Base-by-base conservation (phyloP, 202 grass and related monocot genomes). In the Sporobolus alterniflorus region DNA sequence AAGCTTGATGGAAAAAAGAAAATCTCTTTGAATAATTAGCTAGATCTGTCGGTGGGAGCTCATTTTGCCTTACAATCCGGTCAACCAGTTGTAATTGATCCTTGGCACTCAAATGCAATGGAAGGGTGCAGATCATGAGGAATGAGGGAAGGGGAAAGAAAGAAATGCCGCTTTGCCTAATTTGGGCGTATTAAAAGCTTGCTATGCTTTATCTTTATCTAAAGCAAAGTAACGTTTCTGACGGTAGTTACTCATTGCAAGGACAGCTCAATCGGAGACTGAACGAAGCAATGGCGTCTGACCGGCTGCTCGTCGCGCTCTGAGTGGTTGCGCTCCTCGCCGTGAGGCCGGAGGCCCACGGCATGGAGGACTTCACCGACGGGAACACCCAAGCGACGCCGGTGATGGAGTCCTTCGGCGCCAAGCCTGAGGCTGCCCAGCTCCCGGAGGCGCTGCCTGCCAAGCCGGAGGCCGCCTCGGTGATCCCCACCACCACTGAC, bases 401-500 rank as follows among this genome's bases (percentile, higher is more conserved):
- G 33, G 26, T 0, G 68, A 90, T 86, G 88, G 43, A 29, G 15
- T 61, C 39, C 79, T 90, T 90, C 78, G 64, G 85, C 43, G 62
- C 24, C 83, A 90, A 90, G 88, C 83, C 88, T 11, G 74, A 90
- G 74, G 88, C 79, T 50, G 83, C 83, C 51, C 15, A 56, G 83
- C 88, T 90, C 32, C 88, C 88, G 68, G 74, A 90, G 79, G 61
- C 74, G 50, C 61, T 90, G 75, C 75, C 75, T 18, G 79, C 83
- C 68, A 90, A 90, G 88, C 83, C 88, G 43, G 88, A 83, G 74
- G 88, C 88, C 32, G 54, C 85, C 21, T 67, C 83, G 28, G 79
- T 68, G 16, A 83, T 86, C 43, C 88, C 88, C 9, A 72, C 74
- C 16, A 72, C 71, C n/a, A 76, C 81, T 6, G 43, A 18, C 9